phyloP scores from a whole-genome alignment of 2,329 filamentous ascomycete species.

The Biscogniauxia marginata region DNA sequence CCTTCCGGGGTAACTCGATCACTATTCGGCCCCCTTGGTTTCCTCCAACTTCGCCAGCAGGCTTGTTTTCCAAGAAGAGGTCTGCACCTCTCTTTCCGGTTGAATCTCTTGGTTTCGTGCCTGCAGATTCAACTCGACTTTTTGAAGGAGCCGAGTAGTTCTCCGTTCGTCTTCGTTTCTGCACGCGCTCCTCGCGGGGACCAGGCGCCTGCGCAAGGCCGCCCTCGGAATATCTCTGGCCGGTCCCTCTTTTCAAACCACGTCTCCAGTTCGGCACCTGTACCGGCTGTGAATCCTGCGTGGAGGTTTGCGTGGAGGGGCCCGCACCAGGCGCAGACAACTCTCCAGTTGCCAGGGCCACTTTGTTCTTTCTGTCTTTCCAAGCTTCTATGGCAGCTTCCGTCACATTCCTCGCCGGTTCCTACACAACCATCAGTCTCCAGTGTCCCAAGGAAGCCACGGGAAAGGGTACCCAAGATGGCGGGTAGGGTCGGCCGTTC shows the following conservation, averaged over 20 bases:
- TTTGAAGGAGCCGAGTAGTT: background rate
- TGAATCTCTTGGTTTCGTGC: background rate
- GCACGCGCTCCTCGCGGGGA: background rate
- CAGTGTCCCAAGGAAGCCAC: background rate
- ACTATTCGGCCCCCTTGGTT: constrained; percentile 11
- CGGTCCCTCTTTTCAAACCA: background rate
- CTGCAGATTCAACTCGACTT: background rate
- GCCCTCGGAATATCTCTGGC: constrained; percentile 3
- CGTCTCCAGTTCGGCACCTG: constrained; percentile 3
- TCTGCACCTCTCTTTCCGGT: background rate
- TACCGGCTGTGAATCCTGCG: constrained; percentile 10
- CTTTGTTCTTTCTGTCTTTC: constrained; percentile 19
- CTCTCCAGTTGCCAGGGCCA: constrained; percentile 4
- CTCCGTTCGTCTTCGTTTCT: constrained; percentile 10
- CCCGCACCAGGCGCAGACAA: constrained; percentile 2
- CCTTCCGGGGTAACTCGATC: constrained; percentile 17
- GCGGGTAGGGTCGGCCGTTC: constrained; percentile 46
- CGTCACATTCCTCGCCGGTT: constrained; percentile 27
- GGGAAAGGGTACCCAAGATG: constrained; percentile 49
- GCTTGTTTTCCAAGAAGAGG: background rate
- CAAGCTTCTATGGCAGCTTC: constrained; percentile 24
- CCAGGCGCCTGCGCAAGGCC: background rate
- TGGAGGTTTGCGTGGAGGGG: constrained; percentile 7
- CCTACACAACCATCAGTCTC: constrained; percentile 21
- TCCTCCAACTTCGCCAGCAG: background rate